These are phyloP conservation scores for Puccinia novopanici DNA, from an alignment of 1,284 basidiomycete genomes.

Conservation along the genomic window DNA sequence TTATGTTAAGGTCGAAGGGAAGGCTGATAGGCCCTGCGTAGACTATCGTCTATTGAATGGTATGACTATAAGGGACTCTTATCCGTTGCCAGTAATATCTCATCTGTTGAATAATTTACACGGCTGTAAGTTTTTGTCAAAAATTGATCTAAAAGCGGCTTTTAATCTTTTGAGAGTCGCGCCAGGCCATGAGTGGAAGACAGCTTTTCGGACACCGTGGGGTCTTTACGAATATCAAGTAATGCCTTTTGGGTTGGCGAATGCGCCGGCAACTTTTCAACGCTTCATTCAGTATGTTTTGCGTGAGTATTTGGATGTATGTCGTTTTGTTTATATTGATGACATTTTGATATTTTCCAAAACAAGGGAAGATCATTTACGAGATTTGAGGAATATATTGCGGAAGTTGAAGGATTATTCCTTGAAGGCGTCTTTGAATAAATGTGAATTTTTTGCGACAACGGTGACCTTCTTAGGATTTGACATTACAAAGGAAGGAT, in stretches of 20 bases:
- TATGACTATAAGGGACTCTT: constrained; percentile 37
- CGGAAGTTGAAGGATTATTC: background rate
- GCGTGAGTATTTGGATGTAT: constrained; percentile 56
- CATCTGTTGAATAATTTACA: constrained; percentile 51
- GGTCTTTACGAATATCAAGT: constrained; percentile 51
- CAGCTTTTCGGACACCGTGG: constrained; percentile 51
- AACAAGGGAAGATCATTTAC: constrained; percentile 58
- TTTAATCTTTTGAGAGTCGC: constrained; percentile 52
- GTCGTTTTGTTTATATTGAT: too few species aligned
- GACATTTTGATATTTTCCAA: constrained; percentile 61
- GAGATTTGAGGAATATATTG: constrained; percentile 8
- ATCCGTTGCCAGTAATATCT: constrained; percentile 53
- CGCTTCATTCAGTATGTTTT: constrained; percentile 54
- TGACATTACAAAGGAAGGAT: background rate
- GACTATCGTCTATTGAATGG: constrained; percentile 1
- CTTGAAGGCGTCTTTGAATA: background rate
- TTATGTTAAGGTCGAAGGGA: too few species aligned
- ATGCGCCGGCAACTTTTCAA: constrained; percentile 61
- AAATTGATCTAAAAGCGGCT: constrained; percentile 52
- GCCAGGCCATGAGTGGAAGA: too few species aligned
- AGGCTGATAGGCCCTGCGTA: constrained; percentile 4
- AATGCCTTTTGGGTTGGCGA: constrained; percentile 54
- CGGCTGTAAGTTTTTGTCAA: constrained; percentile 51
- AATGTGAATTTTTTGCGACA: constrained; percentile 17
- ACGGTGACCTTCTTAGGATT: constrained; percentile 11